Conservation (phyloP, 805 yeast species). For the Candida pseudofarinosa region DNA sequence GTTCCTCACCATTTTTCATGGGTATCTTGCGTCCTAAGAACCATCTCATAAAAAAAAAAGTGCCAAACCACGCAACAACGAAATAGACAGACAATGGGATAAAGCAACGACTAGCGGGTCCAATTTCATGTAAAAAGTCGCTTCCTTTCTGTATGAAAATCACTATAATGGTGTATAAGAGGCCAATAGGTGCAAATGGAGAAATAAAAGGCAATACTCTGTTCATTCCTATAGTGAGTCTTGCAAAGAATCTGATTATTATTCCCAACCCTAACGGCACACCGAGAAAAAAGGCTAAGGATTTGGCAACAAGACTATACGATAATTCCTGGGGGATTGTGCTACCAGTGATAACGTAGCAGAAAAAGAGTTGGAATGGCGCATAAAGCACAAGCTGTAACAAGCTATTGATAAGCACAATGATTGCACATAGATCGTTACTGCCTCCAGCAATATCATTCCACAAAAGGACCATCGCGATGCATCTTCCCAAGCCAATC, state of each 20-base stretch:
- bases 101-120: slow-evolving; percentile 46
- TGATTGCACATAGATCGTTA: slow-evolving; percentile 44
- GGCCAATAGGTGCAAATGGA: slow-evolving; percentile 50
- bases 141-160: slow-evolving; percentile 50
- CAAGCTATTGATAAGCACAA: slow-evolving; percentile 49
- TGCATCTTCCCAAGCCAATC: slow-evolving; percentile 58
- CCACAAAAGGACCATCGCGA: slow-evolving; percentile 63
- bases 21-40: slow-evolving; percentile 9
- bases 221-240: slow-evolving; percentile 23
- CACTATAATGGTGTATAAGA: slow-evolving; percentile 48
- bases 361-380: slow-evolving; percentile 46
- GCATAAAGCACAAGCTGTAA: slow-evolving; percentile 51
- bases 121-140: slow-evolving; percentile 44
- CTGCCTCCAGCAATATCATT: slow-evolving; percentile 53
- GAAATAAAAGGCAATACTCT: slow-evolving; percentile 37
- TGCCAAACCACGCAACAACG: slow-evolving; percentile 43
- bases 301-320: slow-evolving; percentile 41
- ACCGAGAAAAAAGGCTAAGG: slow-evolving; percentile 52
- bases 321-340: slow-evolving; percentile 18
- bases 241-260: slow-evolving; percentile 30
- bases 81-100: slow-evolving; percentile 49
- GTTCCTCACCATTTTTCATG: slow-evolving; percentile 8
- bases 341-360: slow-evolving; percentile 38
- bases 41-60: slow-evolving; percentile 34
- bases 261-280: slow-evolving; percentile 48